Evolutionary conservation across 2,329 filamentous ascomycete species (phyloP), one percentile per base, ranked within the genome.

Genomic region (Xylariaceae sp.): DNA sequence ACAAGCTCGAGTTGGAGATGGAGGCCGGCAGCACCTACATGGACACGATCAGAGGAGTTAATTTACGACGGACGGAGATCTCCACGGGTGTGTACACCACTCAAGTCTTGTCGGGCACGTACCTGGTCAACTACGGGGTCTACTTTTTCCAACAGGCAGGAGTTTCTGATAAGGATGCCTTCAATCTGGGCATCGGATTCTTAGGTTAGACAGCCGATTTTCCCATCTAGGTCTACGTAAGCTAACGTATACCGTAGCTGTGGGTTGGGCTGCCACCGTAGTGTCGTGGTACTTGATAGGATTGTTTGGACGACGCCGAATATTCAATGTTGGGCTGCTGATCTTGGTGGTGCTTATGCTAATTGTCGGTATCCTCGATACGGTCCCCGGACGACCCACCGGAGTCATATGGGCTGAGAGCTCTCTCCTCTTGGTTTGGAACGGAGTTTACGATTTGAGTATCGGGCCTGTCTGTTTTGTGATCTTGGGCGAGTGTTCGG

Each of bases 71-170:
- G 17, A 81, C 78, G 0, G 78, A 81, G 59, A 79, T 81, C 32
- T 73, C 76, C 4, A 71, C 73, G 52, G 82, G 83, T 63, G 80
- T 83, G 6, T 86, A 83, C 71, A 76, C 79, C 3, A 82, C 82
- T 3, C 83, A 87, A 59, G 83, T 84, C 17, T 68, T 86, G 2
- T 80, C 77, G 45, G 82, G 83, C 19, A 81, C 82, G 54, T 81
- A 82, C 12, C 77, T 86, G 54, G 81, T 83, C 42, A 79, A 80
- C 49, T 87, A 84, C 55, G 82, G 79, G 1, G 85, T 80, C 2
- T 83, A 82, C 59, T 78, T 77, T 61, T 82, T 83, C 58, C 68
- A 78, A 54, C 76, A 80, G 58, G 80, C 80, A 2, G 81, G 81
- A 1, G 63, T 84, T 27, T 58, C 66, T 0, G 68, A 73, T 1